Evolutionary conservation across 768 basidiomycete genomes (phyloP).

Genomic region (Hortiboletus campestris): DNA sequence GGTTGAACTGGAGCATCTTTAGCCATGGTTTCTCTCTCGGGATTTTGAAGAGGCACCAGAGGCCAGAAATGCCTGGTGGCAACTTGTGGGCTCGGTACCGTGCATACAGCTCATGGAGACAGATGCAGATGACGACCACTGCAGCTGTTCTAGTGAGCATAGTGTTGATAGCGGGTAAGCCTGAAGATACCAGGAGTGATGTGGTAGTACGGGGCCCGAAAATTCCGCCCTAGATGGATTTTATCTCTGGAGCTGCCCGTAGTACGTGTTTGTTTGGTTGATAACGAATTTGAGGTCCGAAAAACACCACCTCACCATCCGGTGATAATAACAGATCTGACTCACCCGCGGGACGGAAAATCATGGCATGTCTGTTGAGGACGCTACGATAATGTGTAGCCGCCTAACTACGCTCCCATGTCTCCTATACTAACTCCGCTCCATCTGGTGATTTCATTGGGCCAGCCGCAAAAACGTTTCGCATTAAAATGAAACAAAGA

Average conservation of each 20-base stretch:
- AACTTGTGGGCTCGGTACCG: constrained; percentile 1
- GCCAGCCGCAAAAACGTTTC: no score
- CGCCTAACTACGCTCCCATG: no score
- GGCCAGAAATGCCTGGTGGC: constrained; percentile 13
- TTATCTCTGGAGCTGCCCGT: neutral
- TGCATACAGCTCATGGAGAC: neutral
- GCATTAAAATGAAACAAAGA: no score
- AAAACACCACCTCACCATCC: neutral
- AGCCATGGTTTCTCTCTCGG: constrained; percentile 9
- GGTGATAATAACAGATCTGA: neutral
- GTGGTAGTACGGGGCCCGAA: neutral
- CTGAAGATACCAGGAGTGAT: neutral
- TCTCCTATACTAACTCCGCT: no score
- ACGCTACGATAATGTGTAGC: no score
- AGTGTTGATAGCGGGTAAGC: neutral
- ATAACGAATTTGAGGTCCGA: neutral
- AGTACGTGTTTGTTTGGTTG: neutral
- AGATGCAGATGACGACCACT: neutral
- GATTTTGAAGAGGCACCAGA: neutral
- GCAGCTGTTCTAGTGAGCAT: neutral
- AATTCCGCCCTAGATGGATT: neutral
- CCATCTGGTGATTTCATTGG: no score
- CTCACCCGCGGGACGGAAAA: neutral
- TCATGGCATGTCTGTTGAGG: neutral
- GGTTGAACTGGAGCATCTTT: constrained; percentile 5